Conservation (phyloP, 208 protist species). For the Acanthamoeba royreba region DNA sequence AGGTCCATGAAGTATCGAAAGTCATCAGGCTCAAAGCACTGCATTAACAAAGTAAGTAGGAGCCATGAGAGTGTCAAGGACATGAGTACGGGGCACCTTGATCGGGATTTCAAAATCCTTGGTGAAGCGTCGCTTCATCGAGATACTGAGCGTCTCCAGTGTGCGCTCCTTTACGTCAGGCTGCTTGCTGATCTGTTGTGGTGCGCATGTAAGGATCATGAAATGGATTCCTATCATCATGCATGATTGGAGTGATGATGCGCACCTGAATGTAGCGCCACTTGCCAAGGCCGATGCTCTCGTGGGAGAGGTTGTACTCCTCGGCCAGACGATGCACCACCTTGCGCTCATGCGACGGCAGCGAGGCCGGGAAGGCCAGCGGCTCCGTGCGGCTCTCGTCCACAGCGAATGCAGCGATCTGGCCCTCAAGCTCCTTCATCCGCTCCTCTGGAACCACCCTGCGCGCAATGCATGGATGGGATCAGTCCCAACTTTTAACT, state of each 20-base stretch:
- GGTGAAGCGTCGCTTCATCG: background rate
- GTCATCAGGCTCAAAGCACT: background rate
- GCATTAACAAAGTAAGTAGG: background rate
- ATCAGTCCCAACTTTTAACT: background rate
- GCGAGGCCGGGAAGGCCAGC: background rate
- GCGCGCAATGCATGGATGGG: background rate
- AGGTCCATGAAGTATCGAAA: background rate
- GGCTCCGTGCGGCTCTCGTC: background rate
- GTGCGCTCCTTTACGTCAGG: background rate
- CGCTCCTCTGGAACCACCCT: background rate
- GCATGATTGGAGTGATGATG: background rate
- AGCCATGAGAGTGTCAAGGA: background rate
- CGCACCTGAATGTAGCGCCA: background rate
- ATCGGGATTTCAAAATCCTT: background rate
- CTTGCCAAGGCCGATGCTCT: background rate
- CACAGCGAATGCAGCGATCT: background rate
- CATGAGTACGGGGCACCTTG: background rate
- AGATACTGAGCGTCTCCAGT: background rate
- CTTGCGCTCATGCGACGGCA: background rate
- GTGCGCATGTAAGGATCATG: too few species aligned
- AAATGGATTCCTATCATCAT: too few species aligned
- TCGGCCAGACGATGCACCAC: background rate
- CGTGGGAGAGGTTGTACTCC: background rate
- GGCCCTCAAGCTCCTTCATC: background rate
- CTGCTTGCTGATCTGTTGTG: background rate